Base-by-base conservation (phyloP, 192 early-diverging fungal genomes). In the Dissophora ornata region DNA sequence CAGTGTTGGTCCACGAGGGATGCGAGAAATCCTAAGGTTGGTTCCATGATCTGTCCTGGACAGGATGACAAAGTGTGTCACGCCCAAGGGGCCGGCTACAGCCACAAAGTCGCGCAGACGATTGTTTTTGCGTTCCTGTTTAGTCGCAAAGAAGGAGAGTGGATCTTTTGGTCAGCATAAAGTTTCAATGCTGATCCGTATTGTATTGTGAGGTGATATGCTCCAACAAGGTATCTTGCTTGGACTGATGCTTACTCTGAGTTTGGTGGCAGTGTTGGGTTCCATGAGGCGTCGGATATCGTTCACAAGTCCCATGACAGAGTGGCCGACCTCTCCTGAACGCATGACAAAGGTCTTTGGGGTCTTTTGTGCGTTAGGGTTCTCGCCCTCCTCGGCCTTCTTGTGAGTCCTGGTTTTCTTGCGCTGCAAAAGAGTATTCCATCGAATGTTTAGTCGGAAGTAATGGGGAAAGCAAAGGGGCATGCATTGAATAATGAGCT, bases 291-390 rank as follows among this genome's bases (percentile, higher is more conserved):
- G 85, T 29, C 97, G 89, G 34, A 96, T 81, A 80, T 99, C 95
- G 34, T 63, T 71, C 22, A 97, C 95, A 13, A 99, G 87, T 11
- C 86, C 86, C 16, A 86, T 68, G 13, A 97, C 91, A n/a, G 91
- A 82, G 40, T 80, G 80, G 1, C 95, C 94, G 11, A 96, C 93
- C 12, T 71, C 48, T 15, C 97, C 97, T 3, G 96, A 92, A 55
- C 92, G 91, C 60, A 98, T 94, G 25, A 99, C 97, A 80, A 99
- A 95, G 62, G 92, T 89, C 69, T 91, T 89, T 22, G 96, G 96
- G 16, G 84, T 69, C 54, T 88, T 87, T 11, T 65, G 64, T 15
- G 81, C 79, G 21, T 84, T 83, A 36, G 87, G 85, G 41, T 83
- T 71, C 46, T 77, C 73, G 21, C 73, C 73, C 29, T 77, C 73